Evolutionary conservation across 305 asterid species (phyloP).

Genomic region (Fraxinus velutina): DNA sequence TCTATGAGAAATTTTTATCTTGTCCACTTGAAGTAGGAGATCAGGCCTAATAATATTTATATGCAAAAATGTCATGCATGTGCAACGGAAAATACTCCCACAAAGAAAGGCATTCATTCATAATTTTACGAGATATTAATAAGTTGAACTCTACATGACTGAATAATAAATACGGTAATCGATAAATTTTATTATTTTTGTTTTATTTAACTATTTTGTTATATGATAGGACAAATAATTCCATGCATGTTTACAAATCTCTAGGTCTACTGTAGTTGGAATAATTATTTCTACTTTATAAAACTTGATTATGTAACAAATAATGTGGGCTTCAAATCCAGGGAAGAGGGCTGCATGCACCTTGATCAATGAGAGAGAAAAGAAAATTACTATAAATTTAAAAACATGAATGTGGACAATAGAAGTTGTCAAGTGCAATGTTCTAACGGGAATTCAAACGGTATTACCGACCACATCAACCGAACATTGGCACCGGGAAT

Average conservation of each 20-base stretch:
- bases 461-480: conserved; percentile 28
- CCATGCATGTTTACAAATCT: not conserved
- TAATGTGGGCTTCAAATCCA: conserved; percentile 19
- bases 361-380: conserved; percentile 23
- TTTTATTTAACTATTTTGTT: not conserved
- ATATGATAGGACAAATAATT: not conserved
- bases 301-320: not conserved
- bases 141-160: not conserved
- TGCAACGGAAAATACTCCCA: conserved; percentile 19
- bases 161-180: not conserved
- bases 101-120: not conserved
- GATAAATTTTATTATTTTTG: not conserved
- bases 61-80: not conserved
- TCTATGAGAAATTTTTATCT: too few relatives aligned
- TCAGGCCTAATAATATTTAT: not conserved
- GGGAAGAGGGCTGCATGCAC: conserved; percentile 37
- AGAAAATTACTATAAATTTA: not conserved
- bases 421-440: conserved; percentile 40
- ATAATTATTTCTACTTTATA: not conserved
- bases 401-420: conserved; percentile 24
- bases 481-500: conserved; percentile 5
- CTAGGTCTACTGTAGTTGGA: not conserved
- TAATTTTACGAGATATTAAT: not conserved
- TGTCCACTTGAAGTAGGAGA: too few relatives aligned
- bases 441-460: conserved; percentile 27